phyloP scores from a whole-genome alignment of 202 grass and related monocot genomes.

The Cymbopogon flexuosus region DNA sequence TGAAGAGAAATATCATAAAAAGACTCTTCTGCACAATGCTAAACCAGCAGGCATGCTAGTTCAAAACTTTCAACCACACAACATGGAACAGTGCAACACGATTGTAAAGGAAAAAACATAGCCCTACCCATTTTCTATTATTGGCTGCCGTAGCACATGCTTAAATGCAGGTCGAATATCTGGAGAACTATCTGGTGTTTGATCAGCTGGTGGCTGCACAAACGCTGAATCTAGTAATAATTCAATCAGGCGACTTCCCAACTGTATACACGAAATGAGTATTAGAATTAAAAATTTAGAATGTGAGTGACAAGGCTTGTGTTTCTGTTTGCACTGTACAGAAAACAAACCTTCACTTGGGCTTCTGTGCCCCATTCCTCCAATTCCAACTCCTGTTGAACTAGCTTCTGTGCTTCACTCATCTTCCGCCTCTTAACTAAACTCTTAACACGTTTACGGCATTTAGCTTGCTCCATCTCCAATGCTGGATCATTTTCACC shows the following conservation, averaged over 20 bases:
- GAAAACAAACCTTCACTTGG: constrained; percentile 75
- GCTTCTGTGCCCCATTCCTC: constrained; percentile 76
- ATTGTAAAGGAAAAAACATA: background rate
- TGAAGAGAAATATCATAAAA: constrained; percentile 33
- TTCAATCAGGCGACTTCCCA: constrained; percentile 80
- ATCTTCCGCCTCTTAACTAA: constrained; percentile 64
- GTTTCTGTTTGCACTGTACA: background rate
- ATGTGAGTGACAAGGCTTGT: background rate
- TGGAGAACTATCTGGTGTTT: constrained; percentile 52
- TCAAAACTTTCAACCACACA: background rate
- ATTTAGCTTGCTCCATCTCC: constrained; percentile 56
- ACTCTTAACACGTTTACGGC: constrained; percentile 49
- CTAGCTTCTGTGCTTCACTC: constrained; percentile 62
- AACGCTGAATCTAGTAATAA: constrained; percentile 83
- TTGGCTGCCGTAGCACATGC: constrained; percentile 47
- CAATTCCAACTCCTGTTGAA: constrained; percentile 71
- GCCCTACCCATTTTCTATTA: constrained; percentile 70
- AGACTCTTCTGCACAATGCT: background rate
- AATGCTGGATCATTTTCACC: constrained; percentile 41
- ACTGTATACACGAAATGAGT: constrained; percentile 47
- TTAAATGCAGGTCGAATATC: constrained; percentile 91
- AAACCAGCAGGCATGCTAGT: constrained; percentile 13
- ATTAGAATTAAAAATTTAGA: constrained; percentile 10
- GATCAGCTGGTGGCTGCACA: constrained; percentile 60
- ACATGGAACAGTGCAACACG: background rate